Percentiles rank a stretch among this genome's conserved stretches.
Evolutionary conservation across 169 alveolate genomes (phyloP).

Genomic region (Plasmodium chabaudi): DNA sequence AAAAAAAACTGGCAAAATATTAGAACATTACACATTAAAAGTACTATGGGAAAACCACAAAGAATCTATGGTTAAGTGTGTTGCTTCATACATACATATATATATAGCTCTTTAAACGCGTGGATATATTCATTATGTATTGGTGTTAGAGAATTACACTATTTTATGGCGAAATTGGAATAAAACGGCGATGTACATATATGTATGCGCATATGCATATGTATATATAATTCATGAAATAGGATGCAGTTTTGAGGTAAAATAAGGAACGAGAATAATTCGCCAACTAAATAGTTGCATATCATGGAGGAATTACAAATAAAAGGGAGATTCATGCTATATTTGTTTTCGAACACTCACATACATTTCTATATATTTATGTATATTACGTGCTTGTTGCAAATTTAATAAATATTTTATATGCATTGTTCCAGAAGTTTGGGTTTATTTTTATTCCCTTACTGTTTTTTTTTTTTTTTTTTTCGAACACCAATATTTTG

Average conservation of each 20-base stretch:
- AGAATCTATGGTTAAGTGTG: conserved; percentile 94
- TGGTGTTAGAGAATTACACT: not conserved
- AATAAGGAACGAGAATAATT: no score
- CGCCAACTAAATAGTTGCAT: no score
- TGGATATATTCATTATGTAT: not conserved
- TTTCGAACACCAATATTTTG: conserved; percentile 78
- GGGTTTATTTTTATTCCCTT: not conserved
- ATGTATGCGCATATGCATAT: conserved; percentile 20
- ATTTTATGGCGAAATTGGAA: not conserved
- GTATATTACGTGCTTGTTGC: no score
- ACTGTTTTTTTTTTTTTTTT: conserved; percentile 68
- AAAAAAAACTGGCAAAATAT: conserved; percentile 99
- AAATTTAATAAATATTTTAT: not conserved
- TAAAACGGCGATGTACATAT: not conserved
- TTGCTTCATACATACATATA: conserved; percentile 3
- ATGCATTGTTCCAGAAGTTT: not conserved
- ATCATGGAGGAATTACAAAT: no score
- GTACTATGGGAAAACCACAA: conserved; percentile 99
- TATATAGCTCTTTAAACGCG: not conserved
- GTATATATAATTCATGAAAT: not conserved
- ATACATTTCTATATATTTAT: no score
- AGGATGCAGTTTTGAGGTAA: not conserved
- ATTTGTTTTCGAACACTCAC: not conserved
- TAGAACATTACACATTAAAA: conserved; percentile 97
- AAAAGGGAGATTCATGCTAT: not conserved